Base-by-base conservation (phyloP, 2,329 filamentous ascomycete species). In the Cercospora sp. region DNA sequence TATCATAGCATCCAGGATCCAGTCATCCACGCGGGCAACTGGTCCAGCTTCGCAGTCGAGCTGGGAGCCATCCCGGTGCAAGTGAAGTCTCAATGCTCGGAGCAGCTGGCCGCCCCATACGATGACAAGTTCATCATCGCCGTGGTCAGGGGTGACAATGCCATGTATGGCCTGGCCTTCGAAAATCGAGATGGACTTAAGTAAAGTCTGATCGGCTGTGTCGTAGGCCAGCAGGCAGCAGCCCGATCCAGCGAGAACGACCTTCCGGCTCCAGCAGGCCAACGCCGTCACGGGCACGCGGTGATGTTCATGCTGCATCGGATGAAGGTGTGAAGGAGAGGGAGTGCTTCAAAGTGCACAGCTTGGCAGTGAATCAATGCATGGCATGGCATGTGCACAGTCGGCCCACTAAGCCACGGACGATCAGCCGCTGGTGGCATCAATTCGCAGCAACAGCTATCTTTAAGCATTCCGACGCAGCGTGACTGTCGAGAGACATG, bases 101-200 rank as follows among this genome's bases (percentile, higher is more conserved):
- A 73, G 12, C 10, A 70, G 53, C 7, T 53, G 57, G 1, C 89
- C 90, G 45, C 93, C 93, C 91, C 92, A 96, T 16, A 90, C 80
- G 5, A 94, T 81, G 9, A 88, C 51, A 9, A 18, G 18, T 61
- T 16, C 30, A 8, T 79, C 73, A 7, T 74, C 73, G 1, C 65
- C 58, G 2, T 55, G 66, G 24, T 73, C 77, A 62, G 74, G 72
- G 28, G 88, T 79, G n/a, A 83, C 79, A 64, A 94, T 88, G 2
- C 92, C 92, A 78, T 95, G 92, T 61, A 95, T 87, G 3, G 88
- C 82, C 77, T 94, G 91, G n/a, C 84, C 84, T 16, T 80, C 75
- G 74, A 95, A 94, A 32, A 93, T 79, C 26, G 79, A 79, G 7
- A 65, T 61, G 85, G 75, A 60, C 76, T 75, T 43, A n/a, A 78